These are phyloP conservation scores for Exidia glandulosa DNA, from an alignment of 768 basidiomycete species.

Conservation along the genomic window DNA sequence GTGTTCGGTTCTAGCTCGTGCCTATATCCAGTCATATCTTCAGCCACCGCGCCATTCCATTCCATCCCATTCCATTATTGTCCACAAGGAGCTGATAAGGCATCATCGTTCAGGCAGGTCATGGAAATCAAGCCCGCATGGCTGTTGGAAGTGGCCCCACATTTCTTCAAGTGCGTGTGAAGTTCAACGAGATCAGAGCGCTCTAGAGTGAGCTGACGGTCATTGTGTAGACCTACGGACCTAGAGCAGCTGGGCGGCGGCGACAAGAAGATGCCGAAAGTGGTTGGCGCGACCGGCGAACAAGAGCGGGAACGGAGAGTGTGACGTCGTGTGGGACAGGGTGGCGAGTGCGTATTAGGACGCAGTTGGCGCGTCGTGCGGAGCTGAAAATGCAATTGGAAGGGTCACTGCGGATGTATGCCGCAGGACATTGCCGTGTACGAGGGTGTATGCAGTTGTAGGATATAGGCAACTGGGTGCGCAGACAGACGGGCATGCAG, in stretches of 20 bases:
- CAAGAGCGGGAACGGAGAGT: not conserved
- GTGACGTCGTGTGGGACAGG: not conserved
- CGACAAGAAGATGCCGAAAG: slow-evolving; percentile 93
- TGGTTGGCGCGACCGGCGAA: slow-evolving; percentile 24
- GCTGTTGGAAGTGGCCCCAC: slow-evolving; percentile 93
- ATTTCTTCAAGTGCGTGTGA: slow-evolving; percentile 76
- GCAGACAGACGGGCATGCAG: no score
- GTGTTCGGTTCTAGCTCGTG: slow-evolving; percentile 9
- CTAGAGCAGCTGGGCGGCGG: slow-evolving; percentile 61
- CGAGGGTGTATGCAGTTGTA: no score
- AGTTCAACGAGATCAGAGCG: not conserved
- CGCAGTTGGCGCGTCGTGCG: not conserved
- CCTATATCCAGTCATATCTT: no score
- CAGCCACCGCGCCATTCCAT: not conserved
- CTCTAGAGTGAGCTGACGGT: not conserved
- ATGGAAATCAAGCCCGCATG: slow-evolving; percentile 98
- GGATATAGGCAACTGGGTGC: no score
- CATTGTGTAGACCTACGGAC: slow-evolving; percentile 33
- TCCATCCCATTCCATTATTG: not conserved
- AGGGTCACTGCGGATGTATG: not conserved
- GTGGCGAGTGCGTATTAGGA: not conserved
- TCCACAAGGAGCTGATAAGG: no score
- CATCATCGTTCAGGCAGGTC: slow-evolving; percentile 71
- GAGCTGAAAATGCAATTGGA: not conserved
- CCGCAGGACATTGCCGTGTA: no score